Conservation (phyloP, 1,284 basidiomycete genomes). For the Leccinum huronense region DNA sequence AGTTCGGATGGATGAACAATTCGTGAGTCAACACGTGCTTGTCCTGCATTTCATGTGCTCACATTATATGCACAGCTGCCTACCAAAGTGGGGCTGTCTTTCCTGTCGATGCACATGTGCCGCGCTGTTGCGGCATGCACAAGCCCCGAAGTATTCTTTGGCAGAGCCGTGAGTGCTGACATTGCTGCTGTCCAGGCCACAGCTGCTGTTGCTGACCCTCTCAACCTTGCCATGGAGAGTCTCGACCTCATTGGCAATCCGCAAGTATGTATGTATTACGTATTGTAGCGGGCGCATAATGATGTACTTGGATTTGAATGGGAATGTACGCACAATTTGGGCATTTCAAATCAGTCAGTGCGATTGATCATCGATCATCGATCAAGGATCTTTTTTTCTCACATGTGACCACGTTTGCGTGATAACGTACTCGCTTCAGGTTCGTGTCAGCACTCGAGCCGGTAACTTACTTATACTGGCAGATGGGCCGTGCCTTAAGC, state of each 20-base stretch:
- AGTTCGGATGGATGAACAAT: constrained; percentile 81
- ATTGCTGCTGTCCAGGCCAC: constrained; percentile 39
- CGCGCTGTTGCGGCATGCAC: constrained; percentile 92
- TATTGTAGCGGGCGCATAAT: too few relatives aligned
- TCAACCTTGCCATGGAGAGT: constrained; percentile 69
- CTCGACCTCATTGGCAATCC: constrained; percentile 31
- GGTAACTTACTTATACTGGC: too few relatives aligned
- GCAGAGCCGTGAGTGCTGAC: constrained; percentile 42
- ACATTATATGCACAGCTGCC: constrained; percentile 55
- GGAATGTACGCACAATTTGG: too few relatives aligned
- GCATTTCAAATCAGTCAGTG: too few relatives aligned
- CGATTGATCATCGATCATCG: too few relatives aligned
- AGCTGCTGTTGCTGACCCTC: constrained; percentile 53
- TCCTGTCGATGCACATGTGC: constrained; percentile 91
- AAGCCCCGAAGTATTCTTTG: constrained; percentile 88
- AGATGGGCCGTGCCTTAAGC: too few relatives aligned
- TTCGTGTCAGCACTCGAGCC: too few relatives aligned
- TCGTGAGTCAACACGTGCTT: constrained; percentile 43
- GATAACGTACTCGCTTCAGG: too few relatives aligned
- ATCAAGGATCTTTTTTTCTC: too few relatives aligned
- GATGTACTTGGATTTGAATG: too few relatives aligned
- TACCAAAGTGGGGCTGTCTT: constrained; percentile 93
- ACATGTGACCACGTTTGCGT: too few relatives aligned
- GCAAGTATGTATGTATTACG: too few relatives aligned
- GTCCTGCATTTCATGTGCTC: constrained; percentile 24